phyloP scores from a whole-genome alignment of 2,329 filamentous ascomycete species.

The Trichophyton schoenleinii region DNA sequence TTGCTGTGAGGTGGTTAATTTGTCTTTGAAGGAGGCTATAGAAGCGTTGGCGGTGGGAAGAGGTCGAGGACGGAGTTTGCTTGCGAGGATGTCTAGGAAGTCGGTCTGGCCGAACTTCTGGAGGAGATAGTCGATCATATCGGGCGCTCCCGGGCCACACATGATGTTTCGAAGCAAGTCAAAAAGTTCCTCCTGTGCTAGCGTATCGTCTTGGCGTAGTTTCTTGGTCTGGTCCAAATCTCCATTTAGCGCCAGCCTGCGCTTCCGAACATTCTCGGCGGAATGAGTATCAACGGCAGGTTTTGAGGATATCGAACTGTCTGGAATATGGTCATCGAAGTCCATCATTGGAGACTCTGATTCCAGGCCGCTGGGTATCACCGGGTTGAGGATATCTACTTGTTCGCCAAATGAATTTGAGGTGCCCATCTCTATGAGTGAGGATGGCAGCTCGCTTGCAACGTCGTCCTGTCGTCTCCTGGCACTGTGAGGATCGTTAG shows the following conservation, averaged over 20 bases:
- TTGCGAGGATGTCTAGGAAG: slow-evolving; percentile 67
- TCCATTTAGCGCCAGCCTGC: slow-evolving; percentile 41
- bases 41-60: slow-evolving; percentile 8
- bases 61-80: slow-evolving; percentile 54
- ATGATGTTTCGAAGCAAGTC: slow-evolving; percentile 86
- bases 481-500: slow-evolving; percentile 20
- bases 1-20: slow-evolving; percentile 5
- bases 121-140: slow-evolving; percentile 79
- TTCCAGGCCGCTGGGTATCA: slow-evolving; percentile 19
- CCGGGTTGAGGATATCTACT: slow-evolving; percentile 47
- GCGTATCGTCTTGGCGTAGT: slow-evolving; percentile 63
- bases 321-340: slow-evolving; percentile 22
- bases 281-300: slow-evolving; percentile 27
- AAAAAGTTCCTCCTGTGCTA: slow-evolving; percentile 81
- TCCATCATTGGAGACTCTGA: slow-evolving; percentile 1
- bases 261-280: slow-evolving; percentile 28
- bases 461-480: slow-evolving; percentile 23
- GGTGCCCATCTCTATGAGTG: slow-evolving; percentile 39
- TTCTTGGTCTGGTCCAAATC: slow-evolving; percentile 57
- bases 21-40: slow-evolving; percentile 18
- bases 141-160: slow-evolving; percentile 46
- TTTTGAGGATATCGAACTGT: slow-evolving; percentile 31
- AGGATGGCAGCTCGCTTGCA: slow-evolving; percentile 16
- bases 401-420: slow-evolving; percentile 49
- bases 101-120: slow-evolving; percentile 60